Base-by-base conservation (phyloP, 305 asterid genomes). In the Vinca major region DNA sequence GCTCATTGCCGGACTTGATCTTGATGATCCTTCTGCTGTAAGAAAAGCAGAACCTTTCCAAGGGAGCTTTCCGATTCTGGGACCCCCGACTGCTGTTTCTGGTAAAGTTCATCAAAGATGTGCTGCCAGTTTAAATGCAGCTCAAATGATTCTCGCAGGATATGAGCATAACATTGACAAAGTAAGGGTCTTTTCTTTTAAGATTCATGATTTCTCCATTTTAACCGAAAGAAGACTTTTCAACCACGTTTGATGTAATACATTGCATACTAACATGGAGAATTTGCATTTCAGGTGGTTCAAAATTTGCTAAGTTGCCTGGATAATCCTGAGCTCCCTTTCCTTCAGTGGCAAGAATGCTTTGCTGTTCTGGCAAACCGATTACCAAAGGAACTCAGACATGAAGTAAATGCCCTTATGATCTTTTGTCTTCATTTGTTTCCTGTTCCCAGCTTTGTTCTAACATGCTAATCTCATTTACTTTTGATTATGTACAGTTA, bases 291-390 rank as follows among this genome's bases (percentile, higher is more conserved):
- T 71, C 85, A 94, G 99, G 97, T 91, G 44, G 99, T 94, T 77
- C 96, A 84, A 69, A 94, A 84, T 80, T 86, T 94, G 89, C 89
- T 94, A 43, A 86, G 93, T 81, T 91, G 96, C 82, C 78, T 94
- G 85, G 99, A 93, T 85, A 94, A 82, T 86, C 99, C 99, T 4
- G 96, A 89, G 87, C 96, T 94, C 75, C 99, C 96, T 71, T 91
- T 91, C 82, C 90, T 94, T 74, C 99, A 94, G 81, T 91, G 99
- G 99, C 98, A 94, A 81, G 99, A 91, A 74, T 89, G 97, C 88
- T 86, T 89, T 77, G 96, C 98, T 62, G 97, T 94, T 71, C 84
- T 94, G 72, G 98, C 99, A 61, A 94, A 83, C 75, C 89, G 98
- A 72, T 87, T 94, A 75, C 84, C 95, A 8, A 90, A 90, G 84